Evolutionary conservation across 306 rosid genomes (phyloP).

Genomic region (Quercus berberidifolia): DNA sequence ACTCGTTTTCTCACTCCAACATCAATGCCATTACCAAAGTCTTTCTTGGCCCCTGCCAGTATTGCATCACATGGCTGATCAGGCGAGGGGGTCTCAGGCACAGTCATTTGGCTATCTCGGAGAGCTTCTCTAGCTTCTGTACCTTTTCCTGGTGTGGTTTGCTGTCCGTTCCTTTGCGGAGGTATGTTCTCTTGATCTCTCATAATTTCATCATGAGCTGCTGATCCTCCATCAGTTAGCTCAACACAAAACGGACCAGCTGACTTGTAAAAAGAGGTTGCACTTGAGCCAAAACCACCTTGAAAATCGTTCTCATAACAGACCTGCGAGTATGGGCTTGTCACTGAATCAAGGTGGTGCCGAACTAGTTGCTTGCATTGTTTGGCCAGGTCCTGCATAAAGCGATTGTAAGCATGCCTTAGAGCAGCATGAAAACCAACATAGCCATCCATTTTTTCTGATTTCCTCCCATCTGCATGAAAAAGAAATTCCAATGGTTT

Average conservation of each 20-base stretch:
- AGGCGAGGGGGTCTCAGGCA: conserved; percentile 89
- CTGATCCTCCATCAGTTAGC: conserved; percentile 55
- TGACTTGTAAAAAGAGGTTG: conserved; percentile 47
- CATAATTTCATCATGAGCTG: conserved; percentile 32
- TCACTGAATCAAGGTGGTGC: conserved; percentile 92
- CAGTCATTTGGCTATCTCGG: conserved; percentile 68
- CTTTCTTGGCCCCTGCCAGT: conserved; percentile 51
- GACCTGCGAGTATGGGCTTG: conserved; percentile 93
- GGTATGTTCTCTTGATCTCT: conserved; percentile 81
- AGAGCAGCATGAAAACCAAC: conserved; percentile 94
- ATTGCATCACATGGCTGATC: conserved; percentile 54
- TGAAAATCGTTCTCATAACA: conserved; percentile 69
- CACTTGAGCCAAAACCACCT: conserved; percentile 38
- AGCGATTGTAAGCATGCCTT: conserved; percentile 70
- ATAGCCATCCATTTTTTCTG: conserved; percentile 79
- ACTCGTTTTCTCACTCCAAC: conserved; percentile 63
- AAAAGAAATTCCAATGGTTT: conserved; percentile 24
- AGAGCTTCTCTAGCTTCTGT: conserved; percentile 57
- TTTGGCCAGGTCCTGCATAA: conserved; percentile 72
- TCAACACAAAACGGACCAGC: conserved; percentile 58
- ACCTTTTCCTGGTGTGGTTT: conserved; percentile 80
- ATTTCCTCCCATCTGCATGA: conserved; percentile 62
- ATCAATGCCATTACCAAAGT: conserved; percentile 60
- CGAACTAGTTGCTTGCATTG: conserved; percentile 85
- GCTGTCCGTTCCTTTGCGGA: conserved; percentile 62